Base-by-base conservation (phyloP, 2,329 filamentous ascomycete species). In the Sclerotinia subarctica region DNA sequence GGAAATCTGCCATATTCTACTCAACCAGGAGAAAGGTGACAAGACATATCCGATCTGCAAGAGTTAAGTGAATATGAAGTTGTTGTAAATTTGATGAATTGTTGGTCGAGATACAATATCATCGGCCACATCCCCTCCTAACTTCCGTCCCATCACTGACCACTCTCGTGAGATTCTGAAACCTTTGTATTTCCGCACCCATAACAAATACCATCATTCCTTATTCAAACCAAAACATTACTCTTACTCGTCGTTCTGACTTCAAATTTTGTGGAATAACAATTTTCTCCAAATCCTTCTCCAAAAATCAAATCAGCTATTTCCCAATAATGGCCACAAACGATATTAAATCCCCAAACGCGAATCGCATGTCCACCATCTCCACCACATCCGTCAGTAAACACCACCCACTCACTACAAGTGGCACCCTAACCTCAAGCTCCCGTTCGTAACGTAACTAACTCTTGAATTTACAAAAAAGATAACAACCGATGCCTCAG, bases 401-500 rank as follows among this genome's bases (percentile, higher is more conserved):
- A 38, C 10, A 51, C 26, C 44, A 35, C 35, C 35, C 35, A 10
- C 35, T 10, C 35, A 60, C 57, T 47, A 60, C 42, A 38, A 3
- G 29, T 49, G 6, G 58, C 58, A 63, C 35, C 47, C 66, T 62
- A 42, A 68, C 54, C 46, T 38, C 32, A 51, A 42, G 59, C 59
- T 63, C 32, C 59, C 32, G 32, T 38, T 15, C 46, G 38, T 42
- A 42, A 15, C 44, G 2, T 42, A 38, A 24, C 47, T 66, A 26
- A 49, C 29, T 21, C n/a, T 42, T 26, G n/a, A 49, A 47, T 46
- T 32, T 59, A 56, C n/a, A 17, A 19, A 26, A 26, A 32, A 75
- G 73, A 69, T 69, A 66, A 69, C 69, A 29, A 68, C 71, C n/a
- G 74, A 75, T 59, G 60, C 71, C 11, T 73, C 76, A 44, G 73